Base-by-base conservation (phyloP, 2,329 filamentous ascomycete genomes). In the Ophiocordyceps sinensis region DNA sequence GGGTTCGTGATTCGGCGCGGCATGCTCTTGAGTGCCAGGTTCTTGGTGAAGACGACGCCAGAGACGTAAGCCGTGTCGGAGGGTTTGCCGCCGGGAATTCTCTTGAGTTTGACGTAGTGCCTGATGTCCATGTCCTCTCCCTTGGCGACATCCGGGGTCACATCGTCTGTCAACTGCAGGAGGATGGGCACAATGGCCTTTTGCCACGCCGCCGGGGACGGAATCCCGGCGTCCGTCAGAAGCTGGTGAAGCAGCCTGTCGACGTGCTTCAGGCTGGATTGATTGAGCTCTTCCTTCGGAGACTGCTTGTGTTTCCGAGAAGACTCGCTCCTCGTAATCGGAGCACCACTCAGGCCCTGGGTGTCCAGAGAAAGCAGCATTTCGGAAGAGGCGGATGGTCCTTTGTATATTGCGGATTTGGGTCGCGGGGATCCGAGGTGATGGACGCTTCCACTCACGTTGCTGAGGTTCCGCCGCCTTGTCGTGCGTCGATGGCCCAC, bases 51-150 rank as follows among this genome's bases (percentile, higher is more conserved):
- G 2, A 98, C 88, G 9, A 98, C 81, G 1, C 91, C 93, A 10
- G 91, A 94, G 14, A 96, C 82, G 58, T 98, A 98, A n/a, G 82
- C 80, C 7, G 89, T 96, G 60, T 98, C 89, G 21, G 85, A 79
- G 15, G 89, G 88, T 47, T 75, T 82, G 14, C 88, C 89, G 14
- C 91, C 89, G 0, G 88, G 85, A 12, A 98, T 91, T 56, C 93
- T 94, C 58, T 98, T 98, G 28, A 98, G 65, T 57, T 98, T 98
- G 47, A 98, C 86, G 54, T 95, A 98, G 57, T 96, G 88, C 4
- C 91, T 77, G 44, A 98, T 91, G 57, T 98, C 91, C 71, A 98
- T 96, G 55, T 91, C 85, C 58, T 98, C 91, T 26, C 87, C 88
- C 42, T 77, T 75, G 43, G 87, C 82, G 36, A 95, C 85, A 57